Evolutionary conservation across 495 filamentous ascomycete species (phyloP), one percentile per base, ranked within the genome.

Genomic region (Aspergillus carlsbadensis): DNA sequence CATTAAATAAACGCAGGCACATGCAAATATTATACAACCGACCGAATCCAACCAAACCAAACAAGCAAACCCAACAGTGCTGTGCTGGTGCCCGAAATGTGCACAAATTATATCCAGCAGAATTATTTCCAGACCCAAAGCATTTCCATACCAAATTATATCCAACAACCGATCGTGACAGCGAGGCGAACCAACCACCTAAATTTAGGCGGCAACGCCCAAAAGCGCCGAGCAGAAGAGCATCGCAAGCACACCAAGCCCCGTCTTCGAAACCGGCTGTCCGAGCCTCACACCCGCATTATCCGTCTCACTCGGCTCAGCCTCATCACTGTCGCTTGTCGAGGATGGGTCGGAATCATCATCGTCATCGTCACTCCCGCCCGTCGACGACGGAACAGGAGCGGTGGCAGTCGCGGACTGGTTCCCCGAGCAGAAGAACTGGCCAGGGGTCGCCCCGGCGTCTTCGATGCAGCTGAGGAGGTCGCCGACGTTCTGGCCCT

Each of bases 381-480:
- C 52, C 0, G 65, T 73, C 7, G 65, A 60, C 0, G 56, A 56
- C 18, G 22, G 62, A 29, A 11, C 54, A 41, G 26, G 64, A 65
- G 66, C 73, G 6, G 78, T 79, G 2, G 77, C 78, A 1, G 74
- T 79, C 3, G 72, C 70, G 6, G 68, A 72, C 29, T 52, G 15
- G 17, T 62, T 58, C 18, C 47, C 56, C 37, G 69, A 70, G 58
- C 78, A 82, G 59, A 76, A 81, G 53, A 77, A 51, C 10, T 69
- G 41, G 14, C 49, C 48, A 47, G 67, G 60, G 7, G 58, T 55
- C 18, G 63, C 68, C 37, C 72, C 71, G 42, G 73, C 63, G 24
- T 56, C 56, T 40, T 55, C 60, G 14, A 79, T 50, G 49, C 79
- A 82, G 17, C 58, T 20, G 11, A 52, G 58, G 33, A 82, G 66